phyloP scores from a whole-genome alignment of 495 filamentous ascomycete species.

The Niebla homalea region DNA sequence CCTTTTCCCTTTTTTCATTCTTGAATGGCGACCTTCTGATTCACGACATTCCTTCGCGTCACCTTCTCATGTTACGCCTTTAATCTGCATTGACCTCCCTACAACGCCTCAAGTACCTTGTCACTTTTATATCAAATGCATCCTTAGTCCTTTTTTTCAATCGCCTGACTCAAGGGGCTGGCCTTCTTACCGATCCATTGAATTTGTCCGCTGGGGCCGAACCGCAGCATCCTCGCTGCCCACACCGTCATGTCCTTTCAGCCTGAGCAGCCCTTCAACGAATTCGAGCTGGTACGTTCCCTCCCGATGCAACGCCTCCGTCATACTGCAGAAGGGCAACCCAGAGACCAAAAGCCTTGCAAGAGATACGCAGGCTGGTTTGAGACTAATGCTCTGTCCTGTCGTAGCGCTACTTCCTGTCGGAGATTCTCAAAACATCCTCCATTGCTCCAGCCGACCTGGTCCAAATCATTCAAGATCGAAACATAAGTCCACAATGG shows the following conservation, averaged over 20 bases:
- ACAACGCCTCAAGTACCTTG: background rate
- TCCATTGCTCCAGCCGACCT: conserved; percentile 36
- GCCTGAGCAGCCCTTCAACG: conserved; percentile 39
- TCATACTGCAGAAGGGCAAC: background rate
- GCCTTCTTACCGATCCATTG: too few relatives aligned
- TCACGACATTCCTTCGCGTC: background rate
- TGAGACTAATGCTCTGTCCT: conserved; percentile 3
- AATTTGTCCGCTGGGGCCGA: too few relatives aligned
- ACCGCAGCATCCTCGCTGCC: background rate
- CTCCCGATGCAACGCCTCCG: background rate
- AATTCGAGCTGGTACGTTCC: conserved; percentile 45
- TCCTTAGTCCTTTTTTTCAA: too few relatives aligned
- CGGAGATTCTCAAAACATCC: conserved; percentile 49
- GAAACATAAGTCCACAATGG: conserved; percentile 40
- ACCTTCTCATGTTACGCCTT: background rate
- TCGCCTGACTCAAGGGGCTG: too few relatives aligned
- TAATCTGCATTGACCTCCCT: background rate
- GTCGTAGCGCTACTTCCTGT: conserved; percentile 37
- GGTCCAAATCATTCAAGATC: conserved; percentile 34
- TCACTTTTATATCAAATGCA: too few relatives aligned
- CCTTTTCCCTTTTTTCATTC: background rate
- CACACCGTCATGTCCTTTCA: conserved; percentile 5
- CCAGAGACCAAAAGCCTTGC: background rate
- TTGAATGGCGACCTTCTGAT: conserved; percentile 5
- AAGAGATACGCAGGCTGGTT: background rate